Conservation (phyloP, 2,329 filamentous ascomycete genomes). For the Cercospora brassicicola region DNA sequence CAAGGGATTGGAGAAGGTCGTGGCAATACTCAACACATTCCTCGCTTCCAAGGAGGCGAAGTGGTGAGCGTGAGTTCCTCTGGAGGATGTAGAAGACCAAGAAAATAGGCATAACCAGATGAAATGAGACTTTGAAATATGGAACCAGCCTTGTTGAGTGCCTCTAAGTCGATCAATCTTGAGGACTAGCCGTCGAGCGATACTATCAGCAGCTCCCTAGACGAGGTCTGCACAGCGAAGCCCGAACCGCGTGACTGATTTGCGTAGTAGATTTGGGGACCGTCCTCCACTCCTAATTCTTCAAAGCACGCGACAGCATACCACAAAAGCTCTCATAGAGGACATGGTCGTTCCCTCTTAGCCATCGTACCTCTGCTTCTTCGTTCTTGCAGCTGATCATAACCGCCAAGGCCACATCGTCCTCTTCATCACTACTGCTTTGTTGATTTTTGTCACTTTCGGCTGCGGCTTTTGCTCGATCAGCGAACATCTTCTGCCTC, state of each 20-base stretch:
- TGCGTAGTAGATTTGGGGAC: too few relatives aligned
- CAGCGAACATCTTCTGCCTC: constrained; percentile 49
- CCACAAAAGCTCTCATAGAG: constrained; percentile 87
- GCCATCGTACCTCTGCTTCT: constrained; percentile 61
- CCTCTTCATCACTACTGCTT: constrained; percentile 37
- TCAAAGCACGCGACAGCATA: constrained; percentile 60
- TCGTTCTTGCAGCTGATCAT: constrained; percentile 42
- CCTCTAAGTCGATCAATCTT: background rate
- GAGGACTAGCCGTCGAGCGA: background rate
- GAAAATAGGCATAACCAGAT: background rate
- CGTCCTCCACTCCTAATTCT: background rate
- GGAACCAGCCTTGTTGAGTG: background rate
- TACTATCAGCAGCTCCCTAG: background rate
- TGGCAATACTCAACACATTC: constrained; percentile 72
- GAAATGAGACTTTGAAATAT: background rate
- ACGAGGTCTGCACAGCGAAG: background rate
- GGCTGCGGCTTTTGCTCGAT: constrained; percentile 32
- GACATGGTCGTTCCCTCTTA: constrained; percentile 70
- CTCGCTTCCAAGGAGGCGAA: constrained; percentile 53
- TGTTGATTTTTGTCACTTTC: constrained; percentile 33
- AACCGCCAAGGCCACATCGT: constrained; percentile 44
- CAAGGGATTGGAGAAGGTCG: constrained; percentile 71
- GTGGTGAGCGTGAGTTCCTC: constrained; percentile 30
- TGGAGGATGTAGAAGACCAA: background rate
- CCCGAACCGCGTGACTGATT: too few relatives aligned